phyloP scores from a whole-genome alignment of 2,329 filamentous ascomycete genomes.

The Sarocladiaceae sp. region DNA sequence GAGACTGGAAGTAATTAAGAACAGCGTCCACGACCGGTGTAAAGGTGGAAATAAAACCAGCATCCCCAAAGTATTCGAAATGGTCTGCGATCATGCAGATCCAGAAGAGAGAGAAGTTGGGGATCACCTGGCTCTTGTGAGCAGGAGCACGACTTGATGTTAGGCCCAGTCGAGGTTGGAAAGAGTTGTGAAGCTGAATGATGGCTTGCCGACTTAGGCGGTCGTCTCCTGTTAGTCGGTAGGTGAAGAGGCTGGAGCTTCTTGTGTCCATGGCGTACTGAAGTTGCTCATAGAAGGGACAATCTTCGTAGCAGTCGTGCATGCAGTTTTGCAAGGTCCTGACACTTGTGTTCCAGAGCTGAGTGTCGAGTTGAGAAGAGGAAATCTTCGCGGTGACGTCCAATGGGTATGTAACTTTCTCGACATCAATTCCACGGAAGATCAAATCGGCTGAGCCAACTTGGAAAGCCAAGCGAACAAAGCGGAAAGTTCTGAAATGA shows the following conservation, averaged over 20 bases:
- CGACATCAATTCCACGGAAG: too few species aligned
- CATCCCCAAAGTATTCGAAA: slow-evolving; percentile 29
- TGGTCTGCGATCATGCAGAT: slow-evolving; percentile 31
- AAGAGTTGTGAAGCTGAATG: slow-evolving; percentile 20
- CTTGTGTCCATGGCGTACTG: slow-evolving; percentile 24
- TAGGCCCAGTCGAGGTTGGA: slow-evolving; percentile 22
- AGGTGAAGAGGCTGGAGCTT: slow-evolving; percentile 25
- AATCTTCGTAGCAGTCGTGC: slow-evolving; percentile 28
- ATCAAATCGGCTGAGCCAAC: too few species aligned
- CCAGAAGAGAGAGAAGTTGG: slow-evolving; percentile 34
- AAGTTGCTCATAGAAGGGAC: slow-evolving; percentile 30
- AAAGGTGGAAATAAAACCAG: slow-evolving; percentile 22
- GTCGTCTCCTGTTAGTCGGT: slow-evolving; percentile 25
- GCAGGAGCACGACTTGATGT: slow-evolving; percentile 31
- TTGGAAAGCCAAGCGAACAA: too few species aligned
- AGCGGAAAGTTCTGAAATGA: too few species aligned
- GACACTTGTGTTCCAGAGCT: slow-evolving; percentile 20
- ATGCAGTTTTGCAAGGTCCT: slow-evolving; percentile 21
- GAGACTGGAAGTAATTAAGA: slow-evolving; percentile 22
- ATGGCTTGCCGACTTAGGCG: slow-evolving; percentile 27
- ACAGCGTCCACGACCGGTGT: slow-evolving; percentile 28
- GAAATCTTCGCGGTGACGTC: neutral
- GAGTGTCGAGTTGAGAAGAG: neutral
- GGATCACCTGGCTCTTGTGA: slow-evolving; percentile 30
- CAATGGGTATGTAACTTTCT: too few species aligned